Base-by-base conservation (phyloP, 2,329 filamentous ascomycete species). In the Trichophyton equinum region DNA sequence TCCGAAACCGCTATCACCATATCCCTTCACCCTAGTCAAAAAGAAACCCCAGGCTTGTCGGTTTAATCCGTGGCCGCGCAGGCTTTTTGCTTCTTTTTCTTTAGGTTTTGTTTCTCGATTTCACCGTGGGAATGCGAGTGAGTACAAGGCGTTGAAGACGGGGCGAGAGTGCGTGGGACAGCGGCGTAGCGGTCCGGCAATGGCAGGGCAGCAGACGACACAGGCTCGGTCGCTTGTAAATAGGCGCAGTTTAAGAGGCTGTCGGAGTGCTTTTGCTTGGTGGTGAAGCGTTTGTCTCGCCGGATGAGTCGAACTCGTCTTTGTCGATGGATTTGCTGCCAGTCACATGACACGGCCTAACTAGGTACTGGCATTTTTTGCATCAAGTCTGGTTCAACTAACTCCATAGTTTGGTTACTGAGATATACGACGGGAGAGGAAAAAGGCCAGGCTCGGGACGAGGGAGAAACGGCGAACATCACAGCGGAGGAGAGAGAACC, bases 1-100 rank as follows among this genome's bases (percentile, higher is more conserved):
- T 63, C 63, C 64, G 62, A 64, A 63, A 62, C 62, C 61, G 63
- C 62, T 65, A 61, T 62, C 60, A 64, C 63, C 58, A 57, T 59
- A 15, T 20, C 20, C 44, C 47, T 25, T 30, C n/a, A 51, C 47
- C 49, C 49, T 25, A 53, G 49, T 53, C 49, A 8, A 53, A 33
- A 27, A 44, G 15, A 44, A n/a, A 15, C 49, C 8, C 11, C 22
- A 33, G 49, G 2, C 49, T 25, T 25, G 49, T 25, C 22, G 27
- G 27, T 9, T 53, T 15, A 25, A 53, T 33, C 22, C 27, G 49
- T 13, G 49, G 27, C 13, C 13, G 22, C 22, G 18, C 15, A 44
- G n/a, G 40, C n/a, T 8, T 44, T 44, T 44, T 44, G 33, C 40
- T 44, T 44, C 40, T 44, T 44, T 44, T 44, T 15, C 15, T 44